Evolutionary conservation across 2,329 filamentous ascomycete genomes (phyloP), one percentile per base, ranked within the genome.

Genomic region (Botrytis tulipae): DNA sequence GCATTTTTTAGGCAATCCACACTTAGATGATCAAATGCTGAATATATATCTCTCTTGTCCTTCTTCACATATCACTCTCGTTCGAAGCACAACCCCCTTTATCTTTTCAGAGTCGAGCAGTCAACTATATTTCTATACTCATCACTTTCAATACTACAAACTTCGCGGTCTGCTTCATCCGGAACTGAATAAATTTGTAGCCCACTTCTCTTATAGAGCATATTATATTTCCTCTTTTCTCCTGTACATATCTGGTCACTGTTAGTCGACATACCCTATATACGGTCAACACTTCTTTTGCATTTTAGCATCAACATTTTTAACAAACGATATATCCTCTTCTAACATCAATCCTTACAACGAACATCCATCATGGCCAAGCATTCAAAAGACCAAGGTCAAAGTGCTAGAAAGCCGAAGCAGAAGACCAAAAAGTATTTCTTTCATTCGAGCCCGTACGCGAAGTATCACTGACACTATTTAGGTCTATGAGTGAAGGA

Each of bases 331-430:
- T 54, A 68, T 4, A 25, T 3, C 0, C 18, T 29, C 25, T 20
- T 22, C 7, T 12, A 29, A 4, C 1, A 29, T 54, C 44, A 40
- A 40, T 1, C 3, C 2, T 68, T 42, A 22, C 25, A 57, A 40
- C 46, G 29, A 54, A 54, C n/a, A 29, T 68, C n/a, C 46, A 68
- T 54, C 25, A 68, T 68, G 65, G 16, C 4, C 25, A 68, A 54
- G 46, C 48, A 54, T 54, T 22, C 25, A 14, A 42, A 42, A 57
- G 1, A 22, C 18, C 46, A 40, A 42, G 9, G 3, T 14, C 9
- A 57, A 9, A 10, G 35, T 68, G n/a, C n/a, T 32, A 42, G 46
- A 8, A 68, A 54, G 46, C n/a, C 35, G 20, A 35, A 20, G 48
- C 32, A 68, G 35, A 48, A 20, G 16, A 29, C 8, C 2, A 29